These are phyloP conservation scores for Leccinum subgranulosum DNA, from an alignment of 768 basidiomycete genomes.

Conservation along the genomic window DNA sequence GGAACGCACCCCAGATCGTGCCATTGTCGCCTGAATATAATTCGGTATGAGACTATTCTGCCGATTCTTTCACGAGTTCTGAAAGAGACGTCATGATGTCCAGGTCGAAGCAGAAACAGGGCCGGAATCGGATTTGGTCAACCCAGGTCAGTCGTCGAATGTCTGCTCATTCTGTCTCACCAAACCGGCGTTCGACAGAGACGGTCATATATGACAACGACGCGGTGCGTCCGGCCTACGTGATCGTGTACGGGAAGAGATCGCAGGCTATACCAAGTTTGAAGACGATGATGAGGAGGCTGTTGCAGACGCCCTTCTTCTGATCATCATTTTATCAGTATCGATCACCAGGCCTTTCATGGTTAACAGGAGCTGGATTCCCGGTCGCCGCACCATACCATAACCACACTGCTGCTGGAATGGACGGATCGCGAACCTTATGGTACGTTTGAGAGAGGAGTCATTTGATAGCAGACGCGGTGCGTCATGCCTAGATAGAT, in stretches of 20 bases:
- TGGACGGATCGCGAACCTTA: neutral
- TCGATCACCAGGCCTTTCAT: neutral
- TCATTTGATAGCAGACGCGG: neutral
- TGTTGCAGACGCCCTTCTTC: conserved; percentile 2
- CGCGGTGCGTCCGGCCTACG: conserved; percentile 12
- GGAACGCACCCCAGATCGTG: conserved; percentile 11
- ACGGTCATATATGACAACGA: conserved; percentile 15
- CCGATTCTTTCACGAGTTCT: neutral
- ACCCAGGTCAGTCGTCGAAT: conserved; percentile 5
- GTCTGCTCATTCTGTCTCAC: neutral
- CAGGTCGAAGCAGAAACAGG: conserved; percentile 15
- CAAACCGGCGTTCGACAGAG: neutral
- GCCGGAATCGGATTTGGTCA: conserved; percentile 13
- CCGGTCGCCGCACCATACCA: neutral
- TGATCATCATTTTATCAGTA: neutral
- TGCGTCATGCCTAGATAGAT: neutral
- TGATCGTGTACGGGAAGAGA: conserved; percentile 12
- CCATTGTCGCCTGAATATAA: conserved; percentile 5
- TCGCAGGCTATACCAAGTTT: neutral
- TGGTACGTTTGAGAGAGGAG: neutral
- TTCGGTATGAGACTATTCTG: conserved; percentile 1
- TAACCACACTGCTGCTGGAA: neutral
- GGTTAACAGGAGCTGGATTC: neutral
- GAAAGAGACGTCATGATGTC: too few species aligned
- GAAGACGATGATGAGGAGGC: neutral